Conservation (phyloP, 2,329 filamentous ascomycete genomes). For the Lachnellula subtilissima region DNA sequence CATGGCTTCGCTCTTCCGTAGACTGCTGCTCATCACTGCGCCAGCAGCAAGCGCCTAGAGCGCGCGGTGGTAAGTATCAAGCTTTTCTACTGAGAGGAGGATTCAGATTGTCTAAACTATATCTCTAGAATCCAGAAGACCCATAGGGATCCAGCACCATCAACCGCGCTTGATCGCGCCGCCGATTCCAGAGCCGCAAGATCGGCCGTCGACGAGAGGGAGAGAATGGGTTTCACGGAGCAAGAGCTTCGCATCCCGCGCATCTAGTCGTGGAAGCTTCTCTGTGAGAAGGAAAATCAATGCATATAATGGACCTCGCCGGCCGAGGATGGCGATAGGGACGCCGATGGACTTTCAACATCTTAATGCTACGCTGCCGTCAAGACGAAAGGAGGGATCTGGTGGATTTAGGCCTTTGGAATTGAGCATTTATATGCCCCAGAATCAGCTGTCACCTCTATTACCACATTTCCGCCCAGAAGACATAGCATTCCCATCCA, state of each 20-base stretch:
- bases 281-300: conserved; percentile 39
- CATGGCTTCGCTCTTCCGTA: conserved; percentile 25
- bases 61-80: conserved; percentile 21
- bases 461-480: conserved; percentile 45
- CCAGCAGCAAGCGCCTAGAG: conserved; percentile 17
- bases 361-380: conserved; percentile 38
- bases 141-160: conserved; percentile 35
- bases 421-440: conserved; percentile 47
- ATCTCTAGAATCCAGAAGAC: conserved; percentile 29
- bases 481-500: conserved; percentile 10
- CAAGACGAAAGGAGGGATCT: conserved; percentile 34
- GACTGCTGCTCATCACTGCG: conserved; percentile 25
- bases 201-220: conserved; percentile 26
- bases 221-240: conserved; percentile 32
- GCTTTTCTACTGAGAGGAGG: conserved; percentile 1
- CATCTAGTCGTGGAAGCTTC: conserved; percentile 40
- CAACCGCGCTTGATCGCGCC: conserved; percentile 37
- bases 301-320: conserved; percentile 42
- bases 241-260: conserved; percentile 36
- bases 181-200: conserved; percentile 29
- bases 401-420: conserved; percentile 49
- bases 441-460: conserved; percentile 50
- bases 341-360: conserved; percentile 57
- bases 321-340: conserved; percentile 48
- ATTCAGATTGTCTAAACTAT: conserved; percentile 13